Evolutionary conservation across 306 rosid species (phyloP).

Genomic region (Prunus kanzakura): DNA sequence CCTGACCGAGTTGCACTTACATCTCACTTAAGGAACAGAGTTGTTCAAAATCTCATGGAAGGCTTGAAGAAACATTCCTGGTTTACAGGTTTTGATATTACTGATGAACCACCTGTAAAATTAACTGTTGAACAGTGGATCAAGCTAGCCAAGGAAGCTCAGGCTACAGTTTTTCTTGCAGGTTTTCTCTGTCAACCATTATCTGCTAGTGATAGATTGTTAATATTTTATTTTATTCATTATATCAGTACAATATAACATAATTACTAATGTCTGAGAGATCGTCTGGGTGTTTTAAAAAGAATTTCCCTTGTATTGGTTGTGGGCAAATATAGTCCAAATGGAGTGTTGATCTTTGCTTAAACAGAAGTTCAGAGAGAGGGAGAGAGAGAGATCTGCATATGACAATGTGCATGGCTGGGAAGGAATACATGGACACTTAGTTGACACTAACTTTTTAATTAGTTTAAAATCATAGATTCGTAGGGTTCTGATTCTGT

Average conservation of each 20-base stretch:
- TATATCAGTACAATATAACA: background rate
- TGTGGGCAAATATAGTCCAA: background rate
- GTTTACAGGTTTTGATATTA: slow-evolving; percentile 82
- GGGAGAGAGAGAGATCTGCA: background rate
- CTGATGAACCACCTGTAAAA: slow-evolving; percentile 54
- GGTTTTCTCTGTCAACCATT: slow-evolving; percentile 38
- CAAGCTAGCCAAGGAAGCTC: slow-evolving; percentile 69
- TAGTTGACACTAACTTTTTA: background rate
- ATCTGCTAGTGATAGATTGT: slow-evolving; percentile 15
- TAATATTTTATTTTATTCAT: background rate
- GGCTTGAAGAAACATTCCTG: slow-evolving; percentile 67
- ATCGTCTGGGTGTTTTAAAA: background rate
- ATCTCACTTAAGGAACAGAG: slow-evolving; percentile 63
- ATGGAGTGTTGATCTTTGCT: too few relatives aligned
- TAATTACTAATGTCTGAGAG: background rate
- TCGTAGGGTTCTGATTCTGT: background rate
- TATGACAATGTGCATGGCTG: background rate
- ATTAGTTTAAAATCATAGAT: too few relatives aligned
- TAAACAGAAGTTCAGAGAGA: background rate
- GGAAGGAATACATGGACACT: too few relatives aligned
- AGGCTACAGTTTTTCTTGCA: slow-evolving; percentile 85
- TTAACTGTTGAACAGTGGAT: slow-evolving; percentile 75
- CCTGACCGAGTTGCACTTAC: slow-evolving; percentile 77
- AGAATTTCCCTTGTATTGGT: background rate
- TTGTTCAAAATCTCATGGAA: slow-evolving; percentile 63